Evolutionary conservation across 2,329 filamentous ascomycete genomes (phyloP), one percentile per base, ranked within the genome.

Genomic region (Aphanoascus verrucosus): DNA sequence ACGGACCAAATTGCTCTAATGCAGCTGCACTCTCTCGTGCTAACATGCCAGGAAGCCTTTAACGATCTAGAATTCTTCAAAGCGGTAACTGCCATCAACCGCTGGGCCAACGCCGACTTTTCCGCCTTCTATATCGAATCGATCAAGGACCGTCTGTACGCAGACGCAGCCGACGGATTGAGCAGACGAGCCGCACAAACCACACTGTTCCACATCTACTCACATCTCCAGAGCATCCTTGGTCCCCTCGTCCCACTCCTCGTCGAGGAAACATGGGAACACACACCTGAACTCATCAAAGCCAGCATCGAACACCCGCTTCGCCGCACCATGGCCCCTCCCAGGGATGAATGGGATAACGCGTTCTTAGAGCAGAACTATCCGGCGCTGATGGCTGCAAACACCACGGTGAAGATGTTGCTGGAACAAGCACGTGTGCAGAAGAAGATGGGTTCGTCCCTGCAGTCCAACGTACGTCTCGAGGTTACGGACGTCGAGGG

Each of bases 61-160:
- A 70, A 78, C 35, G 79, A 79, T 23, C 85, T 87, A 64, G 87
- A 95, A 64, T 96, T 95, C 68, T 84, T 88, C 76, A 86, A 82
- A 68, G 90, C 79, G 11, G 74, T 89, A 5, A 81, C 76, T 55
- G 71, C 78, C 3, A 76, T 97, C 58, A 94, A 90, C 68, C 80
- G 81, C 58, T 96, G 90, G 83, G 77, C 94, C 55, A 82, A 83
- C 53, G 82, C 77, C 20, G 87, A 96, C 60, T 77, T 98, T 20
- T 96, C 89, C 0, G 85, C 91, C 0, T 94, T 96, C 68, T 98
- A 97, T 67, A 81, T 98, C 54, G 93, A 98, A 69, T 83, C 86
- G 0, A 77, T 90, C 62, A 98, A 98, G 69, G 93, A 98, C 63
- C 78, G 88, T 2, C 75, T 97, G 1, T 98, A 98, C 72, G 93